phyloP scores from a whole-genome alignment of 495 filamentous ascomycete genomes.

The Polyplosphaeria fusca region DNA sequence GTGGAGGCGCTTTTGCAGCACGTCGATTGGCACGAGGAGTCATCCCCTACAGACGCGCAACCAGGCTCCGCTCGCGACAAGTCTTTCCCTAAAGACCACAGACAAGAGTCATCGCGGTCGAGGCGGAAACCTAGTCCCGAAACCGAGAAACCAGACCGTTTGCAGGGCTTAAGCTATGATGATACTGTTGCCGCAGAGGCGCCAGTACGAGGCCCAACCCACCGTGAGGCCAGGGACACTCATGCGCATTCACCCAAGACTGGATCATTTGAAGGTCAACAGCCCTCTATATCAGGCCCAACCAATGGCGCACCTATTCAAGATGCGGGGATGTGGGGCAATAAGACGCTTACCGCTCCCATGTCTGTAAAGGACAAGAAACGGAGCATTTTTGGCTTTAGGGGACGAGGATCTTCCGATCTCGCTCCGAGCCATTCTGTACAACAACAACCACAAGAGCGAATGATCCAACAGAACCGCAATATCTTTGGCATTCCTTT shows the following conservation, averaged over 20 bases:
- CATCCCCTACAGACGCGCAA: conserved; percentile 42
- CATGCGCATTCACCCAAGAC: conserved; percentile 38
- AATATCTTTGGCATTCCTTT: conserved; percentile 80
- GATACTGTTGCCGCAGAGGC: conserved; percentile 71
- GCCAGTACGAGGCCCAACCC: conserved; percentile 53
- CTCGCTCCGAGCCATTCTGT: conserved; percentile 40
- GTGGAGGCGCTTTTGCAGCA: conserved; percentile 85
- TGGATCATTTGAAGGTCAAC: conserved; percentile 25
- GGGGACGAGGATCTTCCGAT: conserved; percentile 63
- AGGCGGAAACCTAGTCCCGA: conserved; percentile 38
- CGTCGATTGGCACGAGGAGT: conserved; percentile 64
- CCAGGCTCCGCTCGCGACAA: conserved; percentile 33
- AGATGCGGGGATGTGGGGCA: conserved; percentile 83
- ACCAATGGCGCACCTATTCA: conserved; percentile 84
- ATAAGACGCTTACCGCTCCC: conserved; percentile 50
- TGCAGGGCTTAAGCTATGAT: conserved; percentile 84
- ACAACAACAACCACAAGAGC: conserved; percentile 7
- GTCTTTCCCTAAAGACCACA: conserved; percentile 10
- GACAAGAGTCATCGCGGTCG: conserved; percentile 20
- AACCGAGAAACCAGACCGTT: conserved; percentile 44
- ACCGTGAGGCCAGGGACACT: conserved; percentile 43
- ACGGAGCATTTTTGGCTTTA: conserved; percentile 86
- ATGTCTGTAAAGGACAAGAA: conserved; percentile 74
- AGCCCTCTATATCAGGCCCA: conserved; percentile 70
- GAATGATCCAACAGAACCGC: conserved; percentile 10